Conservation (phyloP, 768 basidiomycete genomes). For the Leccinum disarticulatum region DNA sequence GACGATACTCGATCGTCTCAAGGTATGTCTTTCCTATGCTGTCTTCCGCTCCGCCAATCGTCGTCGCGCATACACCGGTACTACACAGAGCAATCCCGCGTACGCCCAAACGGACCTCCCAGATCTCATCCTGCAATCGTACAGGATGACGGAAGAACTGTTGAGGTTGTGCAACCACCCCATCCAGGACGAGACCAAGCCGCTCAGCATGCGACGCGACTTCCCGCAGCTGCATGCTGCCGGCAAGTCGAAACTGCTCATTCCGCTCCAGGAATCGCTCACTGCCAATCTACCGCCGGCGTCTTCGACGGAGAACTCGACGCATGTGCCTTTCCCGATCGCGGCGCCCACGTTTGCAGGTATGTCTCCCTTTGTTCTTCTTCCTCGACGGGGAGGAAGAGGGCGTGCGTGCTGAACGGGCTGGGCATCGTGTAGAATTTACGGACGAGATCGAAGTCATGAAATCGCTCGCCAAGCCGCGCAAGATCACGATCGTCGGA, state of each 20-base stretch:
- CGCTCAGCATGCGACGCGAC: conserved; percentile 45
- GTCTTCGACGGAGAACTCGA: conserved; percentile 50
- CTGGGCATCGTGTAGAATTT: conserved; percentile 52
- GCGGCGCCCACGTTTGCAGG: conserved; percentile 76
- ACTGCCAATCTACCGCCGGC: conserved; percentile 85
- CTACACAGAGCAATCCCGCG: conserved; percentile 43
- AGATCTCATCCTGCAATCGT: conserved; percentile 51
- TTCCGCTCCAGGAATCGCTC: conserved; percentile 91
- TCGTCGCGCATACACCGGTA: not conserved
- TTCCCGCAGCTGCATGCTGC: conserved; percentile 55
- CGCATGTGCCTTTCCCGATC: conserved; percentile 78
- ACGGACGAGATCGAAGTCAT: conserved; percentile 86
- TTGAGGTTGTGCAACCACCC: conserved; percentile 62
- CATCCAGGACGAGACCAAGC: conserved; percentile 40
- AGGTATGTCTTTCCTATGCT: conserved; percentile 37
- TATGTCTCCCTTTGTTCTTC: conserved; percentile 18
- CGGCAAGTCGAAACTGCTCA: conserved; percentile 68
- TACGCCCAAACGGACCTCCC: conserved; percentile 44
- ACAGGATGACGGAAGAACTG: conserved; percentile 67
- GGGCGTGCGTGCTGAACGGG: not conserved
- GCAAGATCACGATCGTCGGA: conserved; percentile 84
- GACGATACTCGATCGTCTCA: conserved; percentile 55
- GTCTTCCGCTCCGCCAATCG: not conserved
- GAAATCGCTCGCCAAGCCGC: conserved; percentile 86
- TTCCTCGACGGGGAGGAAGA: not conserved